phyloP scores from a whole-genome alignment of 2,329 filamentous ascomycete genomes.

The Pochonia chlamydosporia region DNA sequence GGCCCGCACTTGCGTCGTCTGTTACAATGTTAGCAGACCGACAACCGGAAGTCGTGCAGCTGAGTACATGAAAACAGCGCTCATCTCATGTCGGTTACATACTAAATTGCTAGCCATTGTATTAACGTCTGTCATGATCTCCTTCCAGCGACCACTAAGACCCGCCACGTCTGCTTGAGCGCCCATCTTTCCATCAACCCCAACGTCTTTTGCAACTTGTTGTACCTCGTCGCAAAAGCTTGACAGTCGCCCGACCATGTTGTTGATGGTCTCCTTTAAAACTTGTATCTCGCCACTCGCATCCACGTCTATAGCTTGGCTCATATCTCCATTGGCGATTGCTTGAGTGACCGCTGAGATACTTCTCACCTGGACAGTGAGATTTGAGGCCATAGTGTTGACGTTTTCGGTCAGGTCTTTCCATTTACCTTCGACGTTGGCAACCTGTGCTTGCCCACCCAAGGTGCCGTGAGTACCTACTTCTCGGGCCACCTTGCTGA shows the following conservation, averaged over 20 bases:
- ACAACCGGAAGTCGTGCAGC: too few relatives aligned
- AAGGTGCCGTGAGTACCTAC: conserved; percentile 94
- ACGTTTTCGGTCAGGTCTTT: conserved; percentile 91
- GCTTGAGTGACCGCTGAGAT: conserved; percentile 93
- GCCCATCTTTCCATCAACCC: conserved; percentile 97
- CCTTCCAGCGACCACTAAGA: conserved; percentile 92
- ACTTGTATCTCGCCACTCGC: conserved; percentile 93
- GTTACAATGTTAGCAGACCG: too few relatives aligned
- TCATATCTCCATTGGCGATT: conserved; percentile 93
- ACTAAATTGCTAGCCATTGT: conserved; percentile 76
- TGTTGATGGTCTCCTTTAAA: conserved; percentile 93
- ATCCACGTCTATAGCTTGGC: conserved; percentile 90
- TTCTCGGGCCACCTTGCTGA: conserved; percentile 90
- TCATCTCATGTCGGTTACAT: too few relatives aligned
- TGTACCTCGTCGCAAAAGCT: conserved; percentile 97
- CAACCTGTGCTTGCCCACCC: conserved; percentile 87
- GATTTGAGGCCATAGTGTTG: conserved; percentile 68
- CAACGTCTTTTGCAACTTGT: conserved; percentile 91
- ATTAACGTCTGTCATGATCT: conserved; percentile 95
- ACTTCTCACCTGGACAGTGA: conserved; percentile 73
- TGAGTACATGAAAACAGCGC: too few relatives aligned
- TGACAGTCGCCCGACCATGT: conserved; percentile 94
- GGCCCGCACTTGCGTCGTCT: conserved; percentile 92
- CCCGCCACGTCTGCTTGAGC: conserved; percentile 93
- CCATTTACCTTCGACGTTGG: conserved; percentile 96